These are phyloP conservation scores for Pyrenophora teres DNA, from an alignment of 2,329 filamentous ascomycete species.

Conservation along the genomic window DNA sequence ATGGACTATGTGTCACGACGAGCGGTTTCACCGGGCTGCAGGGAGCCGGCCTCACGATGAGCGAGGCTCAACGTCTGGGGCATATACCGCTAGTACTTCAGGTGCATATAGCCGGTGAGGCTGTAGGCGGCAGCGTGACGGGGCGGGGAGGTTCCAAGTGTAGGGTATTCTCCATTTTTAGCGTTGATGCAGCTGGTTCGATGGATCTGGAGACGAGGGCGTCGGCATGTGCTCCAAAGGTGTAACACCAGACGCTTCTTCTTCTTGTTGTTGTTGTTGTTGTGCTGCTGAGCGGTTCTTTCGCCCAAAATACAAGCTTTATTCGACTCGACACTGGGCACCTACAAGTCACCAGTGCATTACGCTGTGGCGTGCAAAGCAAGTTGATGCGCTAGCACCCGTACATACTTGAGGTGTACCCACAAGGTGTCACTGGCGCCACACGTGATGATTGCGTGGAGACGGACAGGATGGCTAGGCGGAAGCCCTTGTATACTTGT, in stretches of 20 bases:
- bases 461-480: background rate
- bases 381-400: conserved; percentile 13
- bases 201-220: conserved; percentile 27
- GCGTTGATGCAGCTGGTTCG: conserved; percentile 32
- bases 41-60: conserved; percentile 6
- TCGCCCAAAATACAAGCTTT: conserved; percentile 23
- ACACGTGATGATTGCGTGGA: conserved; percentile 16
- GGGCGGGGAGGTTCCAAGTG: conserved; percentile 9
- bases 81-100: conserved; percentile 12
- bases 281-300: conserved; percentile 17
- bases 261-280: conserved; percentile 8
- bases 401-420: conserved; percentile 1
- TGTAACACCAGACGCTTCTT: conserved; percentile 13
- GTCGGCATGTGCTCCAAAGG: conserved; percentile 20
- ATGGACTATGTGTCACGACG: background rate
- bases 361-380: conserved; percentile 5
- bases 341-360: background rate
- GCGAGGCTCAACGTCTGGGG: conserved; percentile 14
- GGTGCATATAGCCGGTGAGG: conserved; percentile 13
- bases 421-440: conserved; percentile 7
- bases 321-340: conserved; percentile 9
- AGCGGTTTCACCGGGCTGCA: background rate
- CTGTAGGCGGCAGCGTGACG: conserved; percentile 11
- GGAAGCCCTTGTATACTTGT: background rate
- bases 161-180: conserved; percentile 30